phyloP scores from a whole-genome alignment of 768 basidiomycete genomes.

The Trametes punicea region DNA sequence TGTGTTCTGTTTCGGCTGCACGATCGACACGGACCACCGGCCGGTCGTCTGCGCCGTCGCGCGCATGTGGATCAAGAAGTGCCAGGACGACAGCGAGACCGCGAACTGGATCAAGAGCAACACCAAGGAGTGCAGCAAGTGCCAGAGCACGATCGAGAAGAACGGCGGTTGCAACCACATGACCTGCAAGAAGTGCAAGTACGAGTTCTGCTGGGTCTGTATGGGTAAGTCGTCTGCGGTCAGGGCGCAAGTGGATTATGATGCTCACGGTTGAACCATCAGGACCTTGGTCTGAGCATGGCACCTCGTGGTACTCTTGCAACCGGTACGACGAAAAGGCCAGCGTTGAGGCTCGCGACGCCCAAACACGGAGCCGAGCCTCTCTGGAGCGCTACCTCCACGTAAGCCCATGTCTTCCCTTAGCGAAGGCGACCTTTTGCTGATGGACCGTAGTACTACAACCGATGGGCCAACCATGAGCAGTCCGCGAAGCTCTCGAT shows the following conservation, averaged over 20 bases:
- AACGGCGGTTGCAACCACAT: constrained; percentile 99
- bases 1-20: constrained; percentile 94
- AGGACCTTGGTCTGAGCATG: constrained; percentile 97
- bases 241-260: neutral
- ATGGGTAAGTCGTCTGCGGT: constrained; percentile 59
- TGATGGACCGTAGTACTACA: constrained; percentile 74
- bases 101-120: constrained; percentile 99
- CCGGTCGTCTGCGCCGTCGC: constrained; percentile 89
- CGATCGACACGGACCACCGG: constrained; percentile 83
- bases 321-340: constrained; percentile 95
- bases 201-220: constrained; percentile 99
- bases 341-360: constrained; percentile 84
- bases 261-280: neutral
- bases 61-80: constrained; percentile 95
- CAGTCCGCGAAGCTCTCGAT: constrained; percentile 96
- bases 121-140: constrained; percentile 96
- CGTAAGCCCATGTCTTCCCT: constrained; percentile 45
- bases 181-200: constrained; percentile 99
- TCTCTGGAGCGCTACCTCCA: constrained; percentile 95
- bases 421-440: neutral
- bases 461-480: constrained; percentile 99
- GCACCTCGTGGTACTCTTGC: constrained; percentile 97
- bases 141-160: constrained; percentile 99
- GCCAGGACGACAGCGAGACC: constrained; percentile 95
- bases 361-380: constrained; percentile 85